These are phyloP conservation scores for Coemansia sp. DNA, from an alignment of 192 early-diverging fungal species.

Conservation along the genomic window DNA sequence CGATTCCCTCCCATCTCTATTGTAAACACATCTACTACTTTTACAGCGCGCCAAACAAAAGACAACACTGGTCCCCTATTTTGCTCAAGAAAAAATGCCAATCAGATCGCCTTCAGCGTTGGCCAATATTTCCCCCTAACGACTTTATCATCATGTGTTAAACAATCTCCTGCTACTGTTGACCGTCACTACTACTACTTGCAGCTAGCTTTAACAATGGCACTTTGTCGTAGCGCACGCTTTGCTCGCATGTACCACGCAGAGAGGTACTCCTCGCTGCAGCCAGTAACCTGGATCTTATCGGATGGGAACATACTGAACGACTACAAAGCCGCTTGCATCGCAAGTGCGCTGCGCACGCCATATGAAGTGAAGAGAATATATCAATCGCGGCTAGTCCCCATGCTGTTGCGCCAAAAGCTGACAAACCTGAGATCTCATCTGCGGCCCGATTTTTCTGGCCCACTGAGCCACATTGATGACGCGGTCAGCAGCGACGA, in stretches of 20 bases:
- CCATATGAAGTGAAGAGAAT: constrained; percentile 21
- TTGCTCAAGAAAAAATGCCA: not conserved
- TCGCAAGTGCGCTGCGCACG: constrained; percentile 27
- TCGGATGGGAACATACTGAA: constrained; percentile 13
- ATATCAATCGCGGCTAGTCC: not conserved
- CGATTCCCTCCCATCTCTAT: not conserved
- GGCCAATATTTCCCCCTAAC: not conserved
- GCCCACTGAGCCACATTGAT: constrained; percentile 5
- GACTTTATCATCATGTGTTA: not conserved
- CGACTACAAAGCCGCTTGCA: constrained; percentile 10
- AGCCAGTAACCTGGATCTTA: constrained; percentile 36
- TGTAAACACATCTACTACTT: not conserved
- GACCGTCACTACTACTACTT: not conserved
- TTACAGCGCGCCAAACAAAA: not conserved
- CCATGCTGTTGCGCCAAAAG: not conserved
- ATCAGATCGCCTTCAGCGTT: not conserved
- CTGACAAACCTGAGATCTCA: not conserved
- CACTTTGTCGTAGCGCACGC: not conserved
- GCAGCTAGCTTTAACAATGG: not conserved
- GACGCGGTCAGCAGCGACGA: not conserved
- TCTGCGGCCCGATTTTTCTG: not conserved
- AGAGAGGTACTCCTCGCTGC: constrained; percentile 44
- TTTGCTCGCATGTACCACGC: constrained; percentile 7
- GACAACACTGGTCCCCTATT: not conserved
- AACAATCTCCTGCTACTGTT: not conserved